A percentile compares a stretch with the other conserved stretches of the same genome.
These are phyloP conservation scores for Dendryphion nanum DNA, from an alignment of 2,329 filamentous ascomycete genomes.

Conservation along the genomic window DNA sequence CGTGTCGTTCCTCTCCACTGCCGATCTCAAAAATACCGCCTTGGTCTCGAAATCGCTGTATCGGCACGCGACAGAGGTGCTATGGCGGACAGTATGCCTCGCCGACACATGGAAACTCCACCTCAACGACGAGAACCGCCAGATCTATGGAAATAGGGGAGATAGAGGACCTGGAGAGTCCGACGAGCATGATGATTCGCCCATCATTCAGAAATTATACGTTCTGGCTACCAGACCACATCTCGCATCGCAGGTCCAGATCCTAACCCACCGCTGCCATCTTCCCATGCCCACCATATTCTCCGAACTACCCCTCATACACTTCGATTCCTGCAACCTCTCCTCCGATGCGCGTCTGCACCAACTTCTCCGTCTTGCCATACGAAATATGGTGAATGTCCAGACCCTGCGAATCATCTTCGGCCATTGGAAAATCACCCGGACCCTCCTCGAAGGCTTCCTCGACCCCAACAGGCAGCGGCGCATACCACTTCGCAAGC, in stretches of 20 bases:
- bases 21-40: slow-evolving; percentile 31
- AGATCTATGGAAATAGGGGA: slow-evolving; percentile 13
- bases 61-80: slow-evolving; percentile 33
- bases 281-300: slow-evolving; percentile 47
- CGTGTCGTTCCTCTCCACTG: slow-evolving; percentile 30
- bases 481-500: slow-evolving; percentile 32
- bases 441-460: slow-evolving; percentile 41
- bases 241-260: slow-evolving; percentile 44
- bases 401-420: slow-evolving; percentile 46
- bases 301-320: slow-evolving; percentile 40
- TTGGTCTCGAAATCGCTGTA: slow-evolving; percentile 38
- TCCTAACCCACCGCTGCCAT: slow-evolving; percentile 47
- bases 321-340: slow-evolving; percentile 40
- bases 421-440: slow-evolving; percentile 44
- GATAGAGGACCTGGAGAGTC: slow-evolving; percentile 14
- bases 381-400: slow-evolving; percentile 42
- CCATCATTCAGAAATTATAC: slow-evolving; percentile 43
- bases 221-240: slow-evolving; percentile 42
- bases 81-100: slow-evolving; percentile 44
- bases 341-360: slow-evolving; percentile 42
- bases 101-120: slow-evolving; percentile 38
- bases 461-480: slow-evolving; percentile 32
- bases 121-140: slow-evolving; percentile 5
- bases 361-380: slow-evolving; percentile 38
- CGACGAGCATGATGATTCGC: slow-evolving; percentile 41